Evolutionary conservation across 2,329 filamentous ascomycete genomes (phyloP).

Genomic region (Ophiocordyceps camponoti-saundersi): DNA sequence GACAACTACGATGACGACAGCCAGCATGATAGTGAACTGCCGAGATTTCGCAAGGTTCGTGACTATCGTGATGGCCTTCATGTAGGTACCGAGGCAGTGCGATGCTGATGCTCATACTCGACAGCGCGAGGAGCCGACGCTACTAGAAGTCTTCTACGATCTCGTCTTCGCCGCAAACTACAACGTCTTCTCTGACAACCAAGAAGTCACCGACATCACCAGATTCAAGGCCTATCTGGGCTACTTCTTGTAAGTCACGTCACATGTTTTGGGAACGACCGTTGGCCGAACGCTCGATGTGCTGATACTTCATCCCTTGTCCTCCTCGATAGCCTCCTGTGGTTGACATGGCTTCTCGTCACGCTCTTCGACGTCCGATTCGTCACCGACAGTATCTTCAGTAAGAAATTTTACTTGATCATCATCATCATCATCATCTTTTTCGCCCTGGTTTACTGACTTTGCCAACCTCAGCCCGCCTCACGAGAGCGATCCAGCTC

Average conservation of each 20-base stretch:
- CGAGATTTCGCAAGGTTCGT: conserved; percentile 11
- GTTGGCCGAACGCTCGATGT: background rate
- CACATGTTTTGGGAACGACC: too few species aligned
- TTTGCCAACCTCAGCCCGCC: background rate
- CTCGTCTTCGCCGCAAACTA: conserved; percentile 39
- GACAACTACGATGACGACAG: conserved; percentile 3
- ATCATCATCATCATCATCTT: too few species aligned
- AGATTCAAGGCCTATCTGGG: conserved; percentile 18
- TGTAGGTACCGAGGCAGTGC: too few species aligned
- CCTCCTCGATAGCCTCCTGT: background rate
- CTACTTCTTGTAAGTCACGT: background rate
- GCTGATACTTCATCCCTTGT: too few species aligned
- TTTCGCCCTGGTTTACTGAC: too few species aligned
- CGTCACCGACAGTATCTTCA: conserved; percentile 1
- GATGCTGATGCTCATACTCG: background rate
- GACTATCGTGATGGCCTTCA: too few species aligned
- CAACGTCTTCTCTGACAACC: conserved; percentile 32
- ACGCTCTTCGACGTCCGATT: background rate
- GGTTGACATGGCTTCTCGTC: conserved; percentile 1
- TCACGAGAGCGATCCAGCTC: conserved; percentile 1
- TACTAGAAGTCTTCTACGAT: conserved; percentile 21
- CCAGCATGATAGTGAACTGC: background rate
- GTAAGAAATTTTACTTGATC: background rate
- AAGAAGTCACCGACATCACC: conserved; percentile 13
- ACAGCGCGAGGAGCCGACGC: conserved; percentile 17